Evolutionary conservation across 495 filamentous ascomycete species (phyloP).

Genomic region (Podospora australis): DNA sequence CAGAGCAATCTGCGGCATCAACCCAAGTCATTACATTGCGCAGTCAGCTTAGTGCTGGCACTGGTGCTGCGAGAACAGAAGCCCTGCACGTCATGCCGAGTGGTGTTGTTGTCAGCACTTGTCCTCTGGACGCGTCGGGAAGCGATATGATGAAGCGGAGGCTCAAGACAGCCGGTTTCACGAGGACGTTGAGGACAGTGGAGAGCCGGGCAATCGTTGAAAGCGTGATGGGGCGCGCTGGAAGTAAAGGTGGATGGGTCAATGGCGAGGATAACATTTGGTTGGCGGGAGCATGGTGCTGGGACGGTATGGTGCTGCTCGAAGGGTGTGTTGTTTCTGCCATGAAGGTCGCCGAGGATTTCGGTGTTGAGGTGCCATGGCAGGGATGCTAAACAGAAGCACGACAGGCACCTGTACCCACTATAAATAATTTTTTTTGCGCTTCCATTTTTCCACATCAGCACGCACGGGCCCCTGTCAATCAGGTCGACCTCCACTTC

Average conservation of each 20-base stretch:
- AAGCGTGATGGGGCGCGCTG: constrained; percentile 3
- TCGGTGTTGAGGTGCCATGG: constrained; percentile 42
- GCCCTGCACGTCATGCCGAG: constrained; percentile 24
- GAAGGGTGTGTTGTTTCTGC: constrained; percentile 54
- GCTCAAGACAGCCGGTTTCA: constrained; percentile 24
- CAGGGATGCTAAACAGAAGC: not conserved
- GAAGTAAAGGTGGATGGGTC: constrained; percentile 3
- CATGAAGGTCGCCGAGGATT: constrained; percentile 40
- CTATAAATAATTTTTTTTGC: too few species aligned
- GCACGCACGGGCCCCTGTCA: too few species aligned
- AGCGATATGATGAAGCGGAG: constrained; percentile 8
- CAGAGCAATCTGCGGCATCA: not conserved
- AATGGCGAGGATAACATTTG: constrained; percentile 48
- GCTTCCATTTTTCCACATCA: too few species aligned
- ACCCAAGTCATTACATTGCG: constrained; percentile 27
- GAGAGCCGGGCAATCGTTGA: constrained; percentile 22
- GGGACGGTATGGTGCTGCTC: constrained; percentile 58
- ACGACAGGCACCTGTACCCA: not conserved
- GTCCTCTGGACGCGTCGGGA: constrained; percentile 16
- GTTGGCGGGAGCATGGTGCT: constrained; percentile 54
- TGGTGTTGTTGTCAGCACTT: constrained; percentile 27
- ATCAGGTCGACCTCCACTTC: too few species aligned
- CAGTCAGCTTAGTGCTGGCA: constrained; percentile 11
- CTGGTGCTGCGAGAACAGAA: constrained; percentile 17
- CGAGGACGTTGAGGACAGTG: constrained; percentile 30